Evolutionary conservation across 768 basidiomycete species (phyloP).

Genomic region (Termitomyces sp.): DNA sequence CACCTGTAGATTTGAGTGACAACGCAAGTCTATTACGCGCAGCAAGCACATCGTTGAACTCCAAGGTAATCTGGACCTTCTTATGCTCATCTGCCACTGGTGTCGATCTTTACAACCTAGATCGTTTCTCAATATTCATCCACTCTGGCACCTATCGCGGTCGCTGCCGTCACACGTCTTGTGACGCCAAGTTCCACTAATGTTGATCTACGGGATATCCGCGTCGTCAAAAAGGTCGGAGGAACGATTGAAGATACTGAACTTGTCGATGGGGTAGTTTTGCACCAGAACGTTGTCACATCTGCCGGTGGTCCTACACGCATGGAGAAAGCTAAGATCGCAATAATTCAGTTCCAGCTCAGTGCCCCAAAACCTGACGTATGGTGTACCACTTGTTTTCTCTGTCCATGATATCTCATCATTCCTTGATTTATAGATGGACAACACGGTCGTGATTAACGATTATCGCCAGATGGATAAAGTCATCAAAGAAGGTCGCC

Average conservation of each 20-base stretch:
- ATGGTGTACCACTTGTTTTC: slow-evolving; percentile 22
- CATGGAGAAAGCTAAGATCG: slow-evolving; percentile 98
- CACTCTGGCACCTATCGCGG: slow-evolving; percentile 96
- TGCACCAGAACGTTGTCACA: slow-evolving; percentile 91
- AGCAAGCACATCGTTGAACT: slow-evolving; percentile 93
- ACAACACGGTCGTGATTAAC: slow-evolving; percentile 98
- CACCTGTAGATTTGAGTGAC: slow-evolving; percentile 88
- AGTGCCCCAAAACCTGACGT: slow-evolving; percentile 98
- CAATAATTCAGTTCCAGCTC: slow-evolving; percentile 96
- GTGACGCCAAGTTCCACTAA: slow-evolving; percentile 86
- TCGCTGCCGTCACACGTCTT: slow-evolving; percentile 91
- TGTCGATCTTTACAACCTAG: slow-evolving; percentile 32
- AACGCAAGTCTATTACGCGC: slow-evolving; percentile 81
- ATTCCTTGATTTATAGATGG: slow-evolving; percentile 64
- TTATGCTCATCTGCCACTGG: background rate
- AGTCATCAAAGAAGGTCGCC: slow-evolving; percentile 97
- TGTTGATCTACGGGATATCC: slow-evolving; percentile 94
- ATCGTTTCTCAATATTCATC: slow-evolving; percentile 99
- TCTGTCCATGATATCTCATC: slow-evolving; percentile 2
- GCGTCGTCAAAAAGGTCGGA: slow-evolving; percentile 96
- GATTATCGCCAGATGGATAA: slow-evolving; percentile 99
- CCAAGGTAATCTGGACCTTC: slow-evolving; percentile 57
- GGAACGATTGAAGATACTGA: slow-evolving; percentile 99
- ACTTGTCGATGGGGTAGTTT: slow-evolving; percentile 92
- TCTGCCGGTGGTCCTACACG: slow-evolving; percentile 91